Percentiles rank a stretch among this genome's conserved stretches.
Evolutionary conservation across 768 basidiomycete genomes (phyloP).

Genomic region (Coprinopsis marcescibilis): DNA sequence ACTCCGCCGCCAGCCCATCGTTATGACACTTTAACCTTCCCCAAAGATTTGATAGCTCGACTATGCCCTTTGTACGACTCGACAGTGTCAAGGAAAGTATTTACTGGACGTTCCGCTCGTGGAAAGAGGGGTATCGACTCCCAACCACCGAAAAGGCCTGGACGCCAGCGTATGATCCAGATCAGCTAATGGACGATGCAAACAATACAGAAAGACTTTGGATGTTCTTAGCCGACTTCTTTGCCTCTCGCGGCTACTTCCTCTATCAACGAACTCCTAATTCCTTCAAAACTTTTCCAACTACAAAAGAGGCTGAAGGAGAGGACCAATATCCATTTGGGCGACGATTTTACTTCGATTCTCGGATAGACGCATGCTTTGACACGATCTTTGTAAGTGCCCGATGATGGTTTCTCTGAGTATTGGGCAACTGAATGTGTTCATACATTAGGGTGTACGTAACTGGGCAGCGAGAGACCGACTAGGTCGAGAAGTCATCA

Average conservation of each 20-base stretch:
- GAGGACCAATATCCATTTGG: not conserved
- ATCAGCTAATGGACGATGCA: no score
- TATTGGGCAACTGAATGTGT: not conserved
- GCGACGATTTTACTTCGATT: not conserved
- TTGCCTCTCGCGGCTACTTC: slow-evolving; percentile 10
- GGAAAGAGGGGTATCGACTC: no score
- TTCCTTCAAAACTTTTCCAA: not conserved
- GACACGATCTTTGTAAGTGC: not conserved
- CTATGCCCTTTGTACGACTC: no score
- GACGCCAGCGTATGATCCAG: no score
- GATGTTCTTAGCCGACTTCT: slow-evolving; percentile 12
- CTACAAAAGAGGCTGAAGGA: not conserved
- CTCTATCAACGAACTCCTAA: slow-evolving; percentile 3
- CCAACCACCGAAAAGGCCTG: no score
- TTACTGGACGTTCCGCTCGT: no score
- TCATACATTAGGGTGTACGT: not conserved
- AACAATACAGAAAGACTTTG: no score
- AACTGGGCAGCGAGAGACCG: slow-evolving; percentile 12
- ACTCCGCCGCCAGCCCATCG: no score
- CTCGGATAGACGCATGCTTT: not conserved
- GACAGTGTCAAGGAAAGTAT: no score
- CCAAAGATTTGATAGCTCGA: no score
- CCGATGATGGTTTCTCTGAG: not conserved
- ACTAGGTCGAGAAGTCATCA: slow-evolving; percentile 12
- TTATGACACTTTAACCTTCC: no score